Evolutionary conservation across 176 grass and related monocot genomes (phyloP).

Genomic region (Triticum aestivum): IWGSC_CS_RefSeq_v2.1 NC_057804.1:436043087-436043586

Average conservation of each 20-base stretch:
- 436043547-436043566: conserved; percentile 34
- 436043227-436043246: background rate
- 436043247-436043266: background rate
- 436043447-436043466: conserved; percentile 56
- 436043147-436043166: background rate
- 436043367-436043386: conserved; percentile 38
- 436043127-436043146: background rate
- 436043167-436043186: background rate
- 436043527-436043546: conserved; percentile 73
- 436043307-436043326: background rate
- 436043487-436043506: conserved; percentile 98
- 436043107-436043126: background rate
- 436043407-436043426: conserved; percentile 5
- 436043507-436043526: conserved; percentile 42
- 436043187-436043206: background rate
- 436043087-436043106: background rate
- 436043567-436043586: conserved; percentile 40
- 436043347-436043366: conserved; percentile 37
- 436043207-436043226: background rate
- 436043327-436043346: conserved; percentile 55
- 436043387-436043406: conserved; percentile 48
- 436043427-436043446: conserved; percentile 58
- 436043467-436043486: conserved; percentile 79
- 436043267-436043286: background rate
- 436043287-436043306: background rate